These are phyloP conservation scores for Aspergillus carlsbadensis DNA, from an alignment of 495 filamentous ascomycete species.

Conservation along the genomic window DNA sequence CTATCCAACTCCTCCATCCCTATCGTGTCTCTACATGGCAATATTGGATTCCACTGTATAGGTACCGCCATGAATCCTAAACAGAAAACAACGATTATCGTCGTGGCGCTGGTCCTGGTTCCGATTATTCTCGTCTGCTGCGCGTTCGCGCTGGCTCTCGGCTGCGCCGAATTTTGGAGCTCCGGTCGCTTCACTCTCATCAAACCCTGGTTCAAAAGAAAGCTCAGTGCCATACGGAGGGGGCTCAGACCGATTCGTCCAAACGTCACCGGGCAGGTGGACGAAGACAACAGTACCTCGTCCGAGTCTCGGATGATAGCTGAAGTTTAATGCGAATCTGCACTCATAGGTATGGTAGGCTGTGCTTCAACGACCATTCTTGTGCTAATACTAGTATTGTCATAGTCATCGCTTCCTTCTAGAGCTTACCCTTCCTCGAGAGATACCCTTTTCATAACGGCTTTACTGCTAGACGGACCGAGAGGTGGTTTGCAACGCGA, in stretches of 20 bases:
- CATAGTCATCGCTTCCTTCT: background rate
- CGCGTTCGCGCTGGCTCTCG: slow-evolving; percentile 45
- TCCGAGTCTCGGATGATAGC: background rate
- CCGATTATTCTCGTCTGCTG: slow-evolving; percentile 50
- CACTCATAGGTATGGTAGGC: background rate
- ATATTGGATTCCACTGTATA: slow-evolving; percentile 16
- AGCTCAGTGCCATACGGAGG: slow-evolving; percentile 1
- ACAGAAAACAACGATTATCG: slow-evolving; percentile 38
- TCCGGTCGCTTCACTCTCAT: slow-evolving; percentile 12
- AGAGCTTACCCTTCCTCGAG: background rate
- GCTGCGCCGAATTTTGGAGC: slow-evolving; percentile 42
- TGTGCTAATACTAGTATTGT: background rate
- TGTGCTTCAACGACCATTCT: too few species aligned
- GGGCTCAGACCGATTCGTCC: background rate
- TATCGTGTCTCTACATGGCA: slow-evolving; percentile 7
- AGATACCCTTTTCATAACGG: background rate
- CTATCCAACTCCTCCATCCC: slow-evolving; percentile 1
- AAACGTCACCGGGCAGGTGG: background rate
- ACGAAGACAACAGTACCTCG: background rate
- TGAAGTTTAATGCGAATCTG: background rate
- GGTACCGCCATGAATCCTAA: slow-evolving; percentile 27
- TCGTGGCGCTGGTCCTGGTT: slow-evolving; percentile 54
- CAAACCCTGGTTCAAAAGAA: slow-evolving; percentile 16
- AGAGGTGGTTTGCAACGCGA: background rate
- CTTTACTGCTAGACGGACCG: background rate